Evolutionary conservation across 1,284 basidiomycete species (phyloP).

Genomic region (Tausonia pullulans): DNA sequence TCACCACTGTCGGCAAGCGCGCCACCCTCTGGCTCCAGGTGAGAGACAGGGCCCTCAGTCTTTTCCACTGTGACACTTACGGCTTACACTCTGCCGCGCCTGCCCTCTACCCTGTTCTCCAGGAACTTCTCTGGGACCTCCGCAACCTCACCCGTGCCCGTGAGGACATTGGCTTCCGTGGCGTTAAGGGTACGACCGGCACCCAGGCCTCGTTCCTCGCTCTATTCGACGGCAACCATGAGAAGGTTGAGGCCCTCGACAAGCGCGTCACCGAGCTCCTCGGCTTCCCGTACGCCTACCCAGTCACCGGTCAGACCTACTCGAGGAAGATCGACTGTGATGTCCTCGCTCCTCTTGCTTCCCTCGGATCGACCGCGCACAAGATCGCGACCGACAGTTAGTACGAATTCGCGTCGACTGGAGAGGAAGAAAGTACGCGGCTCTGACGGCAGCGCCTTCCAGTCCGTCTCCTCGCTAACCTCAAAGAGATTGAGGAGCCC

Average conservation of each 20-base stretch:
- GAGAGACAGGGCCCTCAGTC: constrained; percentile 4
- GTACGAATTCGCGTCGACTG: constrained; percentile 8
- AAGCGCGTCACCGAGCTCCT: constrained; percentile 76
- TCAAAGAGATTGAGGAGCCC: constrained; percentile 98
- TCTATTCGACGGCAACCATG: constrained; percentile 89
- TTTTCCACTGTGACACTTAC: too few species aligned
- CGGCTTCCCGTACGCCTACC: constrained; percentile 89
- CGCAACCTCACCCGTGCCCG: constrained; percentile 83
- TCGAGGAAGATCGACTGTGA: constrained; percentile 96
- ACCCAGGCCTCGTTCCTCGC: constrained; percentile 94
- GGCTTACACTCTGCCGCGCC: neutral
- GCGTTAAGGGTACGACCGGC: constrained; percentile 97
- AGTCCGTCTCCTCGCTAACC: constrained; percentile 73
- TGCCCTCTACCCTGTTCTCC: constrained; percentile 9
- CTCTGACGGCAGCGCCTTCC: neutral
- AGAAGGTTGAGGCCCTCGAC: constrained; percentile 89
- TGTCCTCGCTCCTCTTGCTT: constrained; percentile 77
- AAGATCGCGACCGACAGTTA: constrained; percentile 87
- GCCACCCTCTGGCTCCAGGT: constrained; percentile 94
- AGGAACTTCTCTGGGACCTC: constrained; percentile 94
- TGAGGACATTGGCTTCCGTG: constrained; percentile 92
- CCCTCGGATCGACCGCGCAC: constrained; percentile 88
- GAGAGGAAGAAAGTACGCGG: too few species aligned
- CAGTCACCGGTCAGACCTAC: constrained; percentile 97
- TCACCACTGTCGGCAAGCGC: constrained; percentile 99